Base-by-base conservation (phyloP, 139 green algal species). In the Dunaliella primolecta region DNA sequence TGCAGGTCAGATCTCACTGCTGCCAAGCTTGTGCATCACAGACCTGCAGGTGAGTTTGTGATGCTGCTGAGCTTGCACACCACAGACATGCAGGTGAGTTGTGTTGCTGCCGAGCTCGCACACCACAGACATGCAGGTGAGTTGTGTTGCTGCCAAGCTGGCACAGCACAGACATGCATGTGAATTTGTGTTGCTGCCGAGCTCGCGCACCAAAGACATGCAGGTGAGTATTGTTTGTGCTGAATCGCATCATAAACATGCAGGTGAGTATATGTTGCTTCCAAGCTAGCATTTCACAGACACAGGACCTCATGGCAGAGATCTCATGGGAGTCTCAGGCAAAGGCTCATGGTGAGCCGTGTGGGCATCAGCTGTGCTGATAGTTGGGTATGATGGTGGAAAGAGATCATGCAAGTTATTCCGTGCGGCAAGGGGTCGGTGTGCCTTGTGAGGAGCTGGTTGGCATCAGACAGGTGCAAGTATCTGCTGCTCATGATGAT, bases 21-120 rank as follows among this genome's bases (percentile, higher is more conserved):
- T 84, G 1, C 33, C 36, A 31, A 64, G 64, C 21, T 29, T 76
- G 24, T 36, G 34, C 38, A 64, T 81, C 24, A 78, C 33, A 11
- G 57, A 85, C 71, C 81, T 90, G 78, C 80, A 84, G 80, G 80
- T 84, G 55, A 0, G 78, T 82, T 2, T 30, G 30, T 74, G 20
- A 23, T 74, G 56, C 23, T 74, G 56, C n/a, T n/a, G n/a, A n/a
- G n/a, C n/a, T n/a, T n/a, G n/a, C n/a, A 34, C 38, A 64, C 78
- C 24, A 78, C 33, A 11, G 57, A 85, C 71, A 84, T 90, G 78
- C 80, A 84, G 80, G 80, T 84, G 55, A 0, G 78, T 81, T 3
- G 3, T 78, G 20, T 20, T 74, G 56, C 23, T 84, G 1, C 33
- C 36, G 23, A 64, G 64, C 21, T 29, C 82, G 24, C 70, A 35